These are phyloP conservation scores for Isabelozyma rhagii DNA, from an alignment of 805 yeast species.

Conservation along the genomic window DNA sequence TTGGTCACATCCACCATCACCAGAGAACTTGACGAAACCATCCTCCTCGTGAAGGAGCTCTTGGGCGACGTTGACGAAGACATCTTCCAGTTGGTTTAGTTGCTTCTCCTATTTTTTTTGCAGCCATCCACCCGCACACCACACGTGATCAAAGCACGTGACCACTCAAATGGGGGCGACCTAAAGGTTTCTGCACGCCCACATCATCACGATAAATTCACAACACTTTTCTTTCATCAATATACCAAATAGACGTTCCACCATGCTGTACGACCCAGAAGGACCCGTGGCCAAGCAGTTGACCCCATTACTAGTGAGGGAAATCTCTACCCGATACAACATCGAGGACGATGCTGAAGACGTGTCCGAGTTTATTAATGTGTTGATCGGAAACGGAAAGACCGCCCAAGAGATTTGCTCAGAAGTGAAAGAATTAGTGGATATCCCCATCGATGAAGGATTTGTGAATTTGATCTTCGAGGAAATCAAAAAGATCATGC, in stretches of 20 bases:
- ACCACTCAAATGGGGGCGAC: background rate
- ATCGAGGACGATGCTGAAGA: constrained; percentile 45
- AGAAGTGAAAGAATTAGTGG: constrained; percentile 62
- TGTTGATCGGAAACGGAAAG: constrained; percentile 67
- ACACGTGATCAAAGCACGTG: background rate
- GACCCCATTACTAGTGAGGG: constrained; percentile 31
- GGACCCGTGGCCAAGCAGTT: constrained; percentile 36
- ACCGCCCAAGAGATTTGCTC: constrained; percentile 55
- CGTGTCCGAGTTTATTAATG: constrained; percentile 72
- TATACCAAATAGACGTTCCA: background rate
- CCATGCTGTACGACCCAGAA: constrained; percentile 36
- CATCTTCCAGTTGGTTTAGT: constrained; percentile 44
- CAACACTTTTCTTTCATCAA: background rate
- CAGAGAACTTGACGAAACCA: constrained; percentile 59
- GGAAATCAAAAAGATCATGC: constrained; percentile 48
- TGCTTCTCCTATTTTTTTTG: background rate
- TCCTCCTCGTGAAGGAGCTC: constrained; percentile 51
- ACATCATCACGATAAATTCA: constrained; percentile 1
- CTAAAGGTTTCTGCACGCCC: background rate
- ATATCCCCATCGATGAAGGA: constrained; percentile 53
- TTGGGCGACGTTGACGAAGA: constrained; percentile 69
- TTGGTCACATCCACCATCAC: constrained; percentile 68
- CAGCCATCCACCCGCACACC: background rate
- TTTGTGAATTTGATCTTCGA: constrained; percentile 57
- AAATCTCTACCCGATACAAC: constrained; percentile 31